These are phyloP conservation scores for Thielaviopsis punctulata DNA, from an alignment of 2,329 filamentous ascomycete species.

Conservation along the genomic window DNA sequence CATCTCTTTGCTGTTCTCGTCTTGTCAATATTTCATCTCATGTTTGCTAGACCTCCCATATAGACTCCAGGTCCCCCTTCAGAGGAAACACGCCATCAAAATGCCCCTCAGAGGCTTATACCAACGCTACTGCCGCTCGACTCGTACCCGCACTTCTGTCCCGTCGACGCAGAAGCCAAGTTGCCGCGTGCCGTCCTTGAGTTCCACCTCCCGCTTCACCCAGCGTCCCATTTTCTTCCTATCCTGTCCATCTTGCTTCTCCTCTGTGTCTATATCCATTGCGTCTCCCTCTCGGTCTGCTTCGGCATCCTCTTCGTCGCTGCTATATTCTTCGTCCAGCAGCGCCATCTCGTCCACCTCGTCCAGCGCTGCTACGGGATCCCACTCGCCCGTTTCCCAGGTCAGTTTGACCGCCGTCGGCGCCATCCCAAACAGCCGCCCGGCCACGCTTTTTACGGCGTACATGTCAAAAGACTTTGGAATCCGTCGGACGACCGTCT, in stretches of 20 bases:
- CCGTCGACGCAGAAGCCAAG: slow-evolving; percentile 74
- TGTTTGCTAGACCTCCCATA: neutral
- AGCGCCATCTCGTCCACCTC: slow-evolving; percentile 34
- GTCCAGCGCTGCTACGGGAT: slow-evolving; percentile 51
- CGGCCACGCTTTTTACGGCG: slow-evolving; percentile 60
- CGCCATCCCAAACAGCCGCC: slow-evolving; percentile 46
- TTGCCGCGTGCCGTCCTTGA: slow-evolving; percentile 62
- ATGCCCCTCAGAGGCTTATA: too few species aligned
- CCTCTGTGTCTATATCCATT: slow-evolving; percentile 17
- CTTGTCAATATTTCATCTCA: neutral
- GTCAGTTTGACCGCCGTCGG: slow-evolving; percentile 51
- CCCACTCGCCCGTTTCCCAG: slow-evolving; percentile 86
- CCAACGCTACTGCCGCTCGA: slow-evolving; percentile 31
- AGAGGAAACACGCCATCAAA: too few species aligned
- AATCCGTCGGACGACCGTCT: slow-evolving; percentile 27
- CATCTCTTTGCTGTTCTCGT: slow-evolving; percentile 17
- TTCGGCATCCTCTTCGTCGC: slow-evolving; percentile 32
- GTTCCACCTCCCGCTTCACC: slow-evolving; percentile 62
- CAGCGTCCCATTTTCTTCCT: slow-evolving; percentile 36
- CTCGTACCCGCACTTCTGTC: slow-evolving; percentile 48
- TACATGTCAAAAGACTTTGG: slow-evolving; percentile 71
- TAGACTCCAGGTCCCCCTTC: too few species aligned
- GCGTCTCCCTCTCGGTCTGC: slow-evolving; percentile 19
- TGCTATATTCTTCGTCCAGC: slow-evolving; percentile 28
- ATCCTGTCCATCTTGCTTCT: slow-evolving; percentile 17